Base-by-base conservation (phyloP, 73 alveolate species). In the Symbiodinium natans region DNA sequence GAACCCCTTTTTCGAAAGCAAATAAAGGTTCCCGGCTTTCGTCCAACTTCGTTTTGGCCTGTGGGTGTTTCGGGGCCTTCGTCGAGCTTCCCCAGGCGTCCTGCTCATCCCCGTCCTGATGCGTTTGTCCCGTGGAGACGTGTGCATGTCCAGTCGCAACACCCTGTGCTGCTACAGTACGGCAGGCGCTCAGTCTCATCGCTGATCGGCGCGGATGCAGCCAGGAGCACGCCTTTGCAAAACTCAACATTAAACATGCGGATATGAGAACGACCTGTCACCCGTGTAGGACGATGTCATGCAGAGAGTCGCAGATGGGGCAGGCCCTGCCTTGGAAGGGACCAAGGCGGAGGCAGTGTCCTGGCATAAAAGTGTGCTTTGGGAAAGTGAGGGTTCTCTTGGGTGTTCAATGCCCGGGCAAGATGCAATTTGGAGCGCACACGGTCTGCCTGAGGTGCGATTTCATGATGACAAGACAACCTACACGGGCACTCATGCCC, bases 401-500 rank as follows among this genome's bases (percentile, higher is more conserved):
- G 99, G 83, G 95, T 92, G 99, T 93, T 99, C 99, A 3, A 74
- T 52, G 73, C 98, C 82, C n/a, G n/a, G n/a, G n/a, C n/a, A n/a
- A n/a, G n/a, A n/a, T n/a, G n/a, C n/a, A n/a, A n/a, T n/a, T n/a
- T n/a, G n/a, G n/a, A n/a, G n/a, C n/a, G n/a, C n/a, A n/a, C n/a
- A n/a, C n/a, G n/a, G 80, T 25, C 36, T 98, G 13, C 93, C 92
- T 68, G 36, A 92, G 74, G 99, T 99, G 52, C 99, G 99, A 42
- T 98, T 86, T 56, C 99, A 99, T 38, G 99, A 99, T 80, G 99
- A 99, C 93, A 99, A 99, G 99, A 82, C 86, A 39, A 94, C 99
- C 87, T 99, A 99, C 99, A 99, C 99, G 43, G 99, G 99, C 34
- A 99, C 99, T 48, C 99, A 99, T 99, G 99, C 99, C 2, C 99